A percentile compares a stretch with the other conserved stretches of the same genome.
phyloP scores from a whole-genome alignment of 2,329 filamentous ascomycete genomes.

The Chrysoporthe cubensis region DNA sequence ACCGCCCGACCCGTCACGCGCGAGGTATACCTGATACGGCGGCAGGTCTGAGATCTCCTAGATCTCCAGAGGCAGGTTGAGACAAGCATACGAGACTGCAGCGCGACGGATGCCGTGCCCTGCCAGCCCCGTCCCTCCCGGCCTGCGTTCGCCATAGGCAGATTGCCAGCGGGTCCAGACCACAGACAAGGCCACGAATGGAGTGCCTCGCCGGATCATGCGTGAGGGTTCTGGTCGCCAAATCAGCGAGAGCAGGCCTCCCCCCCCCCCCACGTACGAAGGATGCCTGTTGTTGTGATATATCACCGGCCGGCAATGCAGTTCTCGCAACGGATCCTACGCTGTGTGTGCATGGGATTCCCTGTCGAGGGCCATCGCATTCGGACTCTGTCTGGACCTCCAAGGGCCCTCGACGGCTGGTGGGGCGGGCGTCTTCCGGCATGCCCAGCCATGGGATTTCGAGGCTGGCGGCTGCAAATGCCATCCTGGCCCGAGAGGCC shows the following conservation, averaged over 20 bases:
- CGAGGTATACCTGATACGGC: slow-evolving; percentile 11
- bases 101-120: not conserved
- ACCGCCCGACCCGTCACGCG: slow-evolving; percentile 12
- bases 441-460: slow-evolving; percentile 11
- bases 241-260: not conserved
- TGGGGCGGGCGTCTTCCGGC: slow-evolving; percentile 2
- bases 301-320: slow-evolving; percentile 13
- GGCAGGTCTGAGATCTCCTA: slow-evolving; percentile 16
- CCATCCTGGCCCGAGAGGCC: not conserved
- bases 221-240: not conserved
- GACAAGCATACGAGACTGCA: not conserved
- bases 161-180: not conserved
- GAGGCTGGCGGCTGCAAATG: not conserved
- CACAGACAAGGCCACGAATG: slow-evolving; percentile 18
- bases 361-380: slow-evolving; percentile 5
- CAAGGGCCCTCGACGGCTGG: not conserved
- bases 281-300: slow-evolving; percentile 3
- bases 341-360: not conserved
- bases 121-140: not conserved
- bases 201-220: slow-evolving; percentile 4
- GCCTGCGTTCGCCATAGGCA: slow-evolving; percentile 7
- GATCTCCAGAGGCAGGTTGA: slow-evolving; percentile 4
- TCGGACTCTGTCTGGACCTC: not conserved
- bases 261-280: not conserved
- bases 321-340: slow-evolving; percentile 1